These are phyloP conservation scores for Blastobotrys aristatus DNA, from an alignment of 1,139 yeast species.

Conservation along the genomic window DNA sequence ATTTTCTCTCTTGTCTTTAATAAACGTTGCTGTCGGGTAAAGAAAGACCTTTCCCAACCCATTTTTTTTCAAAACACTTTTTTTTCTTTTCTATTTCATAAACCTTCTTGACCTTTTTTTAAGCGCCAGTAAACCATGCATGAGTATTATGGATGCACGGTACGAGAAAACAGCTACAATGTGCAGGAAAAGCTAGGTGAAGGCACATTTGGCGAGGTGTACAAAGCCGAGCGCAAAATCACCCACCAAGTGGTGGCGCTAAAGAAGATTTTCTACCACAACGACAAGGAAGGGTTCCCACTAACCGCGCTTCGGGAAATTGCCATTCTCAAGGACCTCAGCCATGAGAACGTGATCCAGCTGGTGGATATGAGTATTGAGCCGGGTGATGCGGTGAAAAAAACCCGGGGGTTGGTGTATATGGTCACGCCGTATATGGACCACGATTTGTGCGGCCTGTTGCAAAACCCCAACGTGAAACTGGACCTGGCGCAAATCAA, in stretches of 20 bases:
- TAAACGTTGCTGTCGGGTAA: too few species aligned
- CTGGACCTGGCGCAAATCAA: constrained; percentile 68
- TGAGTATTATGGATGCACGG: constrained; percentile 31
- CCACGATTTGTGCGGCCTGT: constrained; percentile 86
- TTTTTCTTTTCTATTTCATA: not conserved
- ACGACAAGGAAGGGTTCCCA: constrained; percentile 89
- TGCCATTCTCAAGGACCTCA: constrained; percentile 66
- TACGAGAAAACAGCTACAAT: constrained; percentile 41
- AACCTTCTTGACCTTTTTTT: not conserved
- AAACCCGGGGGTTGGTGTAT: constrained; percentile 48
- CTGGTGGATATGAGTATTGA: constrained; percentile 58
- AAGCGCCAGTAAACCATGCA: not conserved
- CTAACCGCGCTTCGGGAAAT: constrained; percentile 94
- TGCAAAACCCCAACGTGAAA: constrained; percentile 72
- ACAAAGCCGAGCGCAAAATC: constrained; percentile 55
- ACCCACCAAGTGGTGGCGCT: constrained; percentile 67
- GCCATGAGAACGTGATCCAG: constrained; percentile 68
- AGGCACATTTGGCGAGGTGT: constrained; percentile 84
- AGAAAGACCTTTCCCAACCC: not conserved
- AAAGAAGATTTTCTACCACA: constrained; percentile 76
- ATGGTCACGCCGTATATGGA: constrained; percentile 94
- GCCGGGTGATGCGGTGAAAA: constrained; percentile 31
- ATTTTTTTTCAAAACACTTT: not conserved
- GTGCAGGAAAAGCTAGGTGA: constrained; percentile 73
- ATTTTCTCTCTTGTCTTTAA: not conserved